These are phyloP conservation scores for Chenopodium quinoa DNA, from an alignment of 148 eudicot genomes.

Conservation along the genomic window DNA sequence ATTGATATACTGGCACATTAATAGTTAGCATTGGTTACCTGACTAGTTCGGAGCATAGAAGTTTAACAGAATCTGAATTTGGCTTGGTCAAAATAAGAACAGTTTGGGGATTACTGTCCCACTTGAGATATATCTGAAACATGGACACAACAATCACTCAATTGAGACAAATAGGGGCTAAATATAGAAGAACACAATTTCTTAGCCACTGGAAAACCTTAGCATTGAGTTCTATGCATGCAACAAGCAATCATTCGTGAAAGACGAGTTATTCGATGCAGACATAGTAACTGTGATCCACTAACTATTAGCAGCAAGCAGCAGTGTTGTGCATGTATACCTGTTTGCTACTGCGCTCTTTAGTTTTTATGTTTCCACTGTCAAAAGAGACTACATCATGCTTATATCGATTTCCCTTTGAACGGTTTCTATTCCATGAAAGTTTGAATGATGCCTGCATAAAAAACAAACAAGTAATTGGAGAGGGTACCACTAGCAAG, in stretches of 20 bases:
- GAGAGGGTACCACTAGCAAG: slow-evolving; percentile 1
- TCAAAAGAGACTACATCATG: slow-evolving; percentile 95
- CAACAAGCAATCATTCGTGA: neutral
- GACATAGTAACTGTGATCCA: slow-evolving; percentile 3
- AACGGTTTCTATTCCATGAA: slow-evolving; percentile 81
- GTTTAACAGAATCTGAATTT: slow-evolving; percentile 77
- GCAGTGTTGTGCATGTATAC: slow-evolving; percentile 34
- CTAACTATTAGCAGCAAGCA: neutral
- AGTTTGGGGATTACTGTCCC: slow-evolving; percentile 85
- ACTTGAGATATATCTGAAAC: slow-evolving; percentile 88
- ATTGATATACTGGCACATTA: neutral
- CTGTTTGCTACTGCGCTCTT: slow-evolving; percentile 96
- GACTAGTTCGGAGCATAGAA: slow-evolving; percentile 76
- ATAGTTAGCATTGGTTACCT: slow-evolving; percentile 43
- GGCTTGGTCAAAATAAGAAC: slow-evolving; percentile 93
- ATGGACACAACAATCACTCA: slow-evolving; percentile 1
- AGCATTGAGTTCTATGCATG: neutral
- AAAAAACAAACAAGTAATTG: slow-evolving; percentile 18
- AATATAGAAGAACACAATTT: neutral
- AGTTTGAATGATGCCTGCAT: slow-evolving; percentile 89
- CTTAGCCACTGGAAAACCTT: neutral
- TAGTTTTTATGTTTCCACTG: slow-evolving; percentile 79
- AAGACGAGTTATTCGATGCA: neutral
- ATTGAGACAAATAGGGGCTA: slow-evolving; percentile 4
- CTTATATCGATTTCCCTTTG: slow-evolving; percentile 77